Evolutionary conservation across 257 asterid species (phyloP), one percentile per base, ranked within the genome.

Genomic region (Capsicum pubescens): DNA sequence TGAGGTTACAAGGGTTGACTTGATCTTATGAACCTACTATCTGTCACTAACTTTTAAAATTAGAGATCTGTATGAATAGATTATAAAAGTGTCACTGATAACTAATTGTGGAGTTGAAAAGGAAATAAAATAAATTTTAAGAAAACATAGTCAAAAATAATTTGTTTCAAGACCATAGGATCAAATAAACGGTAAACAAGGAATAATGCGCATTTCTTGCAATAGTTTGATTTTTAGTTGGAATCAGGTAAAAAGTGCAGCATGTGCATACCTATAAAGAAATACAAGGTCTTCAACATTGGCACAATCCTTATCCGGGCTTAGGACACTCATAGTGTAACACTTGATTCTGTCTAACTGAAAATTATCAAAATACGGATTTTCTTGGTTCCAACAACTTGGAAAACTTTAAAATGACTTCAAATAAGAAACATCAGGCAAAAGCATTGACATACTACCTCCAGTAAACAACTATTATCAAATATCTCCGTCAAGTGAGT

Each of bases 401-500:
- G 52, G 70, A 61, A 84, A 87, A 83, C 70, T 70, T 82, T 76
- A 76, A 80, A 77, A 50, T 52, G 42, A 64, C 50, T 83, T 64
- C 61, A 77, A 80, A 84, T 50, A 81, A 74, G 46, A 87, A 87
- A 64, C 69, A 86, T 72, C 76, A 57, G 76, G 84, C 59, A 83
- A 74, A 64, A 79, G 69, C 63, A 52, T 52, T 82, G 36, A 44
- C 14, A 36, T 69, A 80, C 57, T 93, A 96, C 99, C 98, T 93
- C 93, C 86, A 86, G 81, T 80, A 93, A 86, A 89, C 87, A 91
- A 86, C 93, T 90, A 84, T 88, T 90, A 89, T 92, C 93, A 90
- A 96, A 92, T 81, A 96, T 90, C 93, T 96, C 99, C 52, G 93
- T 93, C 91, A 96, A 90, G 90, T 96, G 99, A 82, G 99, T 96